Percentiles rank a stretch among this genome's conserved stretches.
Evolutionary conservation across 306 rosid species (phyloP).

Genomic region (Dicorynia guianensis): DNA sequence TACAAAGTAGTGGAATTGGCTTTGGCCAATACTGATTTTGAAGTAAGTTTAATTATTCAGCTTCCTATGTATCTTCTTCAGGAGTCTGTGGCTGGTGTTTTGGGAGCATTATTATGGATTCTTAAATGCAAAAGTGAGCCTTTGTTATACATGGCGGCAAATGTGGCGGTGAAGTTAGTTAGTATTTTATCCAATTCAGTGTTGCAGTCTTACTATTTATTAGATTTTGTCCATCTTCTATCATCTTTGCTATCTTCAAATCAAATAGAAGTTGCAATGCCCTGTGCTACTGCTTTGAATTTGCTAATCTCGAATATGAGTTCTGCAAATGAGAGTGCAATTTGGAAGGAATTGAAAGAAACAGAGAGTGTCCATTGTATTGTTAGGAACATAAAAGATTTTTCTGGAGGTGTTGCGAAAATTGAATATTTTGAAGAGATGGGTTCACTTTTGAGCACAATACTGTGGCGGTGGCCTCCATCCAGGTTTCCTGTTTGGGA

Average conservation of each 20-base stretch:
- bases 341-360: conserved; percentile 66
- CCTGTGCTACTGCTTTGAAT: conserved; percentile 71
- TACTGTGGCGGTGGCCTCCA: conserved; percentile 71
- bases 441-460: conserved; percentile 74
- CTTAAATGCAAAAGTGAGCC: conserved; percentile 63
- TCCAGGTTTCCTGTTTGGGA: conserved; percentile 75
- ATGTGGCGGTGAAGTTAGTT: conserved; percentile 66
- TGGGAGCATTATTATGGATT: conserved; percentile 78
- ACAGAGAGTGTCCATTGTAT: conserved; percentile 52
- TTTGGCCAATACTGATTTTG: conserved; percentile 10
- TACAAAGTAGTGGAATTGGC: conserved; percentile 8
- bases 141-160: conserved; percentile 60
- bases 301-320: conserved; percentile 62
- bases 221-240: conserved; percentile 74
- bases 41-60: conserved; percentile 21
- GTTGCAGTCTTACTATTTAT: conserved; percentile 48
- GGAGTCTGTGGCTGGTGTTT: conserved; percentile 69
- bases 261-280: conserved; percentile 61
- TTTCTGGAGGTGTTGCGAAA: conserved; percentile 46
- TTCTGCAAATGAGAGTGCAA: conserved; percentile 57
- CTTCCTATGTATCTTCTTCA: conserved; percentile 44
- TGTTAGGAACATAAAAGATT: conserved; percentile 50
- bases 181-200: conserved; percentile 56
- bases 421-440: conserved; percentile 65
- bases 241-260: conserved; percentile 62